Evolutionary conservation across 345 rosid species (phyloP).

Genomic region (Salix brachista): DNA sequence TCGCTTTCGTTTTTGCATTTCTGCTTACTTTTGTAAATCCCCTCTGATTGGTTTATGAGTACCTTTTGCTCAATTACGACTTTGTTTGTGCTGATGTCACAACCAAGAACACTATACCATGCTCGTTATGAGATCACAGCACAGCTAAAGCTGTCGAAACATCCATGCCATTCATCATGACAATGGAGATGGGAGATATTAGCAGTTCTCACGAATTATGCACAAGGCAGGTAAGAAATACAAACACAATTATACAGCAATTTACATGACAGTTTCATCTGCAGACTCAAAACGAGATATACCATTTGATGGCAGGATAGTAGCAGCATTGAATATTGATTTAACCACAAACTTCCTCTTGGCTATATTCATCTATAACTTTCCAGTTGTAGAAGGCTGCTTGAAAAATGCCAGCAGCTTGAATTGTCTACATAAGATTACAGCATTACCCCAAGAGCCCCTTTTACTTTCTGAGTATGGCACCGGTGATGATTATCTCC

Average conservation of each 20-base stretch:
- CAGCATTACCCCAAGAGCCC: slow-evolving; percentile 15
- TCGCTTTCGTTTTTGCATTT: too few species aligned
- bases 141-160: neutral
- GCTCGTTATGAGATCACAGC: neutral
- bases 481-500: neutral
- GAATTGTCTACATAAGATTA: slow-evolving; percentile 17
- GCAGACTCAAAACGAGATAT: slow-evolving; percentile 9
- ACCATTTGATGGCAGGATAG: slow-evolving; percentile 1
- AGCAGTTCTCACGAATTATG: neutral
- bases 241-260: neutral
- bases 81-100: neutral
- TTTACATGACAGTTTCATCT: slow-evolving; percentile 21
- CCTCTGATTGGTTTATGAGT: neutral
- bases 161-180: neutral
- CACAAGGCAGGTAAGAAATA: neutral
- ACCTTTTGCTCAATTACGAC: neutral
- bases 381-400: slow-evolving; percentile 31
- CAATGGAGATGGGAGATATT: neutral
- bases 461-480: neutral
- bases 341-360: slow-evolving; percentile 12
- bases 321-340: slow-evolving; percentile 11
- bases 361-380: slow-evolving; percentile 28
- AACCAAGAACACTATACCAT: neutral
- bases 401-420: slow-evolving; percentile 40
- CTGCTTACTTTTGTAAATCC: neutral